Evolutionary conservation across 441 rosid genomes (phyloP).

Genomic region (Adansonia grandidieri): DNA sequence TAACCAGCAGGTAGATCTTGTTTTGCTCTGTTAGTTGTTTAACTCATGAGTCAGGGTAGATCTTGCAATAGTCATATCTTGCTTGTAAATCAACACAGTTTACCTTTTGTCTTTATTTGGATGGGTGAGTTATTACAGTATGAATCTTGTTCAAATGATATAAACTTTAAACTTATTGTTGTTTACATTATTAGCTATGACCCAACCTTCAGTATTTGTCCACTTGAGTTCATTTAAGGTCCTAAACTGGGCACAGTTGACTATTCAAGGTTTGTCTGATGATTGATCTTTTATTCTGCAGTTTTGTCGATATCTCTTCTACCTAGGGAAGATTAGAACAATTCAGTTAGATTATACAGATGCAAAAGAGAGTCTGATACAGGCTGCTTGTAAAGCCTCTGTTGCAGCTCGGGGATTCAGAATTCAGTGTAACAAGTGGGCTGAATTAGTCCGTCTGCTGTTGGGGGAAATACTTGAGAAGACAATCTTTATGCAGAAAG

Average conservation of each 20-base stretch:
- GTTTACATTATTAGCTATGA: background rate
- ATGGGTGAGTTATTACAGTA: background rate
- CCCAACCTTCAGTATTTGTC: background rate
- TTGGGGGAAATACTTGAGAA: constrained; percentile 65
- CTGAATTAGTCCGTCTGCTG: constrained; percentile 54
- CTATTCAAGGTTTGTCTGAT: constrained; percentile 6
- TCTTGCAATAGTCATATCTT: constrained; percentile 5
- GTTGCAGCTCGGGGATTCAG: constrained; percentile 10
- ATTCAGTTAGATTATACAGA: constrained; percentile 70
- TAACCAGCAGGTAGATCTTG: constrained; percentile 54
- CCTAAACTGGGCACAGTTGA: background rate
- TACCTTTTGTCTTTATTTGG: background rate
- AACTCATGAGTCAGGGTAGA: background rate
- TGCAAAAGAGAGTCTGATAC: constrained; percentile 67
- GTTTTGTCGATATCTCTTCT: constrained; percentile 68
- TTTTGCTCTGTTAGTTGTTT: constrained; percentile 3
- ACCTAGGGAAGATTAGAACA: constrained; percentile 70
- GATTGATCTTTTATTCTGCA: constrained; percentile 36
- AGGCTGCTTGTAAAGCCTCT: constrained; percentile 56
- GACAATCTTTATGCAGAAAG: constrained; percentile 59
- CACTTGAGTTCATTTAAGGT: background rate
- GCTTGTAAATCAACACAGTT: constrained; percentile 8
- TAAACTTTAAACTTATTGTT: background rate
- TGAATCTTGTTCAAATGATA: constrained; percentile 4
- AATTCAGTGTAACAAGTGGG: constrained; percentile 43